Base-by-base conservation (phyloP, 768 basidiomycete genomes). In the Panellus pusillus region DNA sequence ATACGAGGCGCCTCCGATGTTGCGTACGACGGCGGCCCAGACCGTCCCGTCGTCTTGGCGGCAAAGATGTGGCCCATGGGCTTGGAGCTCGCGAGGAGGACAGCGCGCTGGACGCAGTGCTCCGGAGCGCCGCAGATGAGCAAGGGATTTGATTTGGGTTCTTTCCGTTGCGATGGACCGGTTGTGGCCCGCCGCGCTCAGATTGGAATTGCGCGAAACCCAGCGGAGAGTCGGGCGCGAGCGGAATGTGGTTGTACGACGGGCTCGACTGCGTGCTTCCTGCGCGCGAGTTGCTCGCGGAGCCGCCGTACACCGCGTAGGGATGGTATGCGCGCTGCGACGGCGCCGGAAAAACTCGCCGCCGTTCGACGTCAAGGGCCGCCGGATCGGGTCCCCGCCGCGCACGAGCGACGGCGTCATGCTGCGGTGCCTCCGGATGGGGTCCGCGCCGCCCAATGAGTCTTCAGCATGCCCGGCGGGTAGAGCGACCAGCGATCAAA, bases 371-470 rank as follows among this genome's bases (percentile, higher is more conserved):
- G 80, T 75, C 69, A 74, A 59, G 56, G 82, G 80, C 53, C 79
- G 56, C n/a, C 78, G 68, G 44, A 74, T 77, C 31, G 74, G 72
- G 59, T 80, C 81, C 40, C 76, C 81, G 47, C 71, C 77, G 47
- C 83, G 76, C 42, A 75, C 68, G 27, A 84, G 57, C 0, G 83
- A 83, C 9, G 89, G 89, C 8, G 89, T 91, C 79, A 87, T 88
- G 67, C 87, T 89, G 50, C 89, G 77, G 64, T 89, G 83, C 42
- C 89, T 76, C 47, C 87, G 73, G 42, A 83, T 61, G 9, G 64
- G 58, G 9, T 57, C 60, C 11, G 66, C 60, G 24, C 59, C 57
- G 24, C 32, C n/a, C 24, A 6, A 24, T 1, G 61, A 55, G 27
- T 59, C 56, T 71, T 72, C 39, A 74, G 62, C 60, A 78, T 64